phyloP scores from a whole-genome alignment of 2,329 filamentous ascomycete species.

The Dendryphion nanum region DNA sequence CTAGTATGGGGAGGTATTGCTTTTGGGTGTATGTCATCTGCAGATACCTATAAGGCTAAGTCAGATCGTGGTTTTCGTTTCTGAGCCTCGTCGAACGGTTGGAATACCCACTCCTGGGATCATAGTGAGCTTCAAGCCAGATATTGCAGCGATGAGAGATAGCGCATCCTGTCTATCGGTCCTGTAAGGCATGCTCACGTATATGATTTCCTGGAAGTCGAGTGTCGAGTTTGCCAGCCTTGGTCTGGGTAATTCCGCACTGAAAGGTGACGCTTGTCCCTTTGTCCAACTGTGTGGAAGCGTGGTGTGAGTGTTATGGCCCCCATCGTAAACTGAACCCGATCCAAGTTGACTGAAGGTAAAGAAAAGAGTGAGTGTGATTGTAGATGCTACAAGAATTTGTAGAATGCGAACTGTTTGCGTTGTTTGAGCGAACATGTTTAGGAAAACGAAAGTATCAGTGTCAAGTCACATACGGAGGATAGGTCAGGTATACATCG shows the following conservation, averaged over 20 bases:
- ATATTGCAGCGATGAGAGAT: constrained; percentile 10
- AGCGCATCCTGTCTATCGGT: constrained; percentile 15
- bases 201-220: constrained; percentile 17
- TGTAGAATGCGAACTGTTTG: constrained; percentile 11
- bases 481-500: too few species aligned
- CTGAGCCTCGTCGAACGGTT: neutral
- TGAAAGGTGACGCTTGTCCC: constrained; percentile 2
- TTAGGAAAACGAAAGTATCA: too few species aligned
- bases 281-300: neutral
- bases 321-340: constrained; percentile 1
- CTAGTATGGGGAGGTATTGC: constrained; percentile 8
- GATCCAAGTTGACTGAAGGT: constrained; percentile 8
- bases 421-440: too few species aligned
- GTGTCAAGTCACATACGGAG: too few species aligned
- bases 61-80: neutral
- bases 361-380: constrained; percentile 12
- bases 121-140: constrained; percentile 14
- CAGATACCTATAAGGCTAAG: constrained; percentile 7
- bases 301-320: neutral
- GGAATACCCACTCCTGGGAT: constrained; percentile 11
- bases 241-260: constrained; percentile 2
- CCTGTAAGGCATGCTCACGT: constrained; percentile 15
- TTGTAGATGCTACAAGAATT: constrained; percentile 9
- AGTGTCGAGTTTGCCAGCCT: constrained; percentile 13
- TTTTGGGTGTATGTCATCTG: constrained; percentile 10